A percentile compares a stretch with the other conserved stretches of the same genome.
Conservation (phyloP, 805 yeast species). For the Saccharomycopsis sp. region DNA sequence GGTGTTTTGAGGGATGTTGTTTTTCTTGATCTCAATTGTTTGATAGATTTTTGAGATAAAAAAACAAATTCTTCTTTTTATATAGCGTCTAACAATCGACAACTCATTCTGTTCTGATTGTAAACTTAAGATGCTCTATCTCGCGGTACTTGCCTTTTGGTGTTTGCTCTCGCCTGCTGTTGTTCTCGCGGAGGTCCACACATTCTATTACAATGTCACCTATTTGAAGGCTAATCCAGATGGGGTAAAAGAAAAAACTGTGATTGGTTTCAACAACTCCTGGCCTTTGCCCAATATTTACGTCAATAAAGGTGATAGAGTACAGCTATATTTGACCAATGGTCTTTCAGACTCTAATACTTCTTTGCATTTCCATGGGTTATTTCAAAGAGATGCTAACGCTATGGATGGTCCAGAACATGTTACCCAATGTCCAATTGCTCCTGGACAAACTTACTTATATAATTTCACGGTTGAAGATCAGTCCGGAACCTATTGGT, state of each 20-base stretch:
- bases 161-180: neutral
- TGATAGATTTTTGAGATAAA: too few relatives aligned
- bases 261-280: conserved; percentile 56
- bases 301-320: conserved; percentile 52
- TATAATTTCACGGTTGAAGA: conserved; percentile 61
- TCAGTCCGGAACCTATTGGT: conserved; percentile 78
- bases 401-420: conserved; percentile 76
- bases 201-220: conserved; percentile 43
- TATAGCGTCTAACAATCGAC: too few relatives aligned
- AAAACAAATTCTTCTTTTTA: too few relatives aligned
- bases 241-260: conserved; percentile 42
- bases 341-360: conserved; percentile 44
- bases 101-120: too few relatives aligned
- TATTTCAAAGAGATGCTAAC: conserved; percentile 50
- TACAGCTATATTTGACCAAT: conserved; percentile 50
- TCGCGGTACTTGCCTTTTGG: neutral
- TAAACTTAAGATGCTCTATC: too few relatives aligned
- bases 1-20: too few relatives aligned
- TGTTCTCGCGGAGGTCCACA: conserved; percentile 32
- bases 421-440: conserved; percentile 74
- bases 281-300: conserved; percentile 71
- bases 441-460: conserved; percentile 52
- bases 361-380: conserved; percentile 71
- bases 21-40: too few relatives aligned
- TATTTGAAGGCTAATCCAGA: conserved; percentile 63